phyloP scores from a whole-genome alignment of 2,329 filamentous ascomycete genomes.

The Cercospora berteroae region DNA sequence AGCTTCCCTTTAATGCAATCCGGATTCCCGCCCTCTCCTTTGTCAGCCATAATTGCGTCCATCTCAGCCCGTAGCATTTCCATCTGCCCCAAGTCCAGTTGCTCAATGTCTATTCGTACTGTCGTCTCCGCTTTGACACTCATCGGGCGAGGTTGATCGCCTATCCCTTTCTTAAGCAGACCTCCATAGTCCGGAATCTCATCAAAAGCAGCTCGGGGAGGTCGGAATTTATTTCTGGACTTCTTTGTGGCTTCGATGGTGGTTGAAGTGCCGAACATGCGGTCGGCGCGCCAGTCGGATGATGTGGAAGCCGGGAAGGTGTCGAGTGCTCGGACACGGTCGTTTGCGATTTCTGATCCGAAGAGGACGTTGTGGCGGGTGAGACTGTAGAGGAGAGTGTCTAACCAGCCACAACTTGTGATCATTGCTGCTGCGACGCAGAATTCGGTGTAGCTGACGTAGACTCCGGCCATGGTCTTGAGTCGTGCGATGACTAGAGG shows the following conservation, averaged over 20 bases:
- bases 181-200: background rate
- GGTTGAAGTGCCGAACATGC: background rate
- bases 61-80: background rate
- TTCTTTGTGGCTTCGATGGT: background rate
- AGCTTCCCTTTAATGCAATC: background rate
- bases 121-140: background rate
- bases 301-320: background rate
- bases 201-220: background rate
- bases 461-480: conserved; percentile 55
- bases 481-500: conserved; percentile 60
- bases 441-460: conserved; percentile 41
- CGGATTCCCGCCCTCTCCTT: background rate
- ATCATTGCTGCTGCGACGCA: conserved; percentile 56
- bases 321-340: background rate
- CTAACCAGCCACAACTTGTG: conserved; percentile 55
- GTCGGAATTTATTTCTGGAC: background rate
- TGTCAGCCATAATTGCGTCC: background rate
- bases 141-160: background rate
- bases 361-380: background rate
- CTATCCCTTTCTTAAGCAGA: background rate
- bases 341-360: background rate
- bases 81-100: background rate
- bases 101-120: background rate
- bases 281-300: background rate
- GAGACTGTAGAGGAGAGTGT: background rate